Evolutionary conservation across 768 basidiomycete genomes (phyloP).

Genomic region (Scleroderma citrinum): DNA sequence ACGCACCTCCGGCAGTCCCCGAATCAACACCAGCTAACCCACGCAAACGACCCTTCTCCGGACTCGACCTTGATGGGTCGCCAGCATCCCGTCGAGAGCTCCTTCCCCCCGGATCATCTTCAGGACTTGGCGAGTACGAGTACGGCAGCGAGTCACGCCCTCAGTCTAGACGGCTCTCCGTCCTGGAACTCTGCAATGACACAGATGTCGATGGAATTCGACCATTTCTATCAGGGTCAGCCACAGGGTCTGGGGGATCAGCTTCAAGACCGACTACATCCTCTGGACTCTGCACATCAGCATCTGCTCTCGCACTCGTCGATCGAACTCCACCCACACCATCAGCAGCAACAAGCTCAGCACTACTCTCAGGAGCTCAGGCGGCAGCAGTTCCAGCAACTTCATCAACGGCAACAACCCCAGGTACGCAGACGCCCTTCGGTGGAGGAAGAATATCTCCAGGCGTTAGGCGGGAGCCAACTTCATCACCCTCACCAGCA

Average conservation of each 20-base stretch:
- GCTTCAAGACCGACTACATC: conserved; percentile 40
- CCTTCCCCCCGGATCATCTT: conserved; percentile 8
- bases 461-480: conserved; percentile 29
- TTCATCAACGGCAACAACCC: conserved; percentile 32
- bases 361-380: conserved; percentile 47
- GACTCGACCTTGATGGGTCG: conserved; percentile 44
- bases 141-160: conserved; percentile 73
- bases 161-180: conserved; percentile 71
- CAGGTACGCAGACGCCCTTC: conserved; percentile 30
- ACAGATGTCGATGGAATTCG: conserved; percentile 41
- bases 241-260: conserved; percentile 16
- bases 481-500: conserved; percentile 25
- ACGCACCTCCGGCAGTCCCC: conserved; percentile 49
- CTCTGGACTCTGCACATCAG: conserved; percentile 41
- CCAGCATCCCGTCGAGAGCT: conserved; percentile 33
- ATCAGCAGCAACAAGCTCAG: conserved; percentile 10
- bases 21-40: conserved; percentile 36
- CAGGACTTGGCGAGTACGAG: conserved; percentile 44
- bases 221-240: conserved; percentile 37
- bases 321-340: conserved; percentile 33
- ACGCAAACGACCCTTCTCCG: conserved; percentile 58
- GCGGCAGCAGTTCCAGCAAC: conserved; percentile 37
- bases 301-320: conserved; percentile 46
- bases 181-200: conserved; percentile 89
- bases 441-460: conserved; percentile 34